Conservation (phyloP, 192 early-diverging fungal species). For the Backusella parvicylindrica region DNA sequence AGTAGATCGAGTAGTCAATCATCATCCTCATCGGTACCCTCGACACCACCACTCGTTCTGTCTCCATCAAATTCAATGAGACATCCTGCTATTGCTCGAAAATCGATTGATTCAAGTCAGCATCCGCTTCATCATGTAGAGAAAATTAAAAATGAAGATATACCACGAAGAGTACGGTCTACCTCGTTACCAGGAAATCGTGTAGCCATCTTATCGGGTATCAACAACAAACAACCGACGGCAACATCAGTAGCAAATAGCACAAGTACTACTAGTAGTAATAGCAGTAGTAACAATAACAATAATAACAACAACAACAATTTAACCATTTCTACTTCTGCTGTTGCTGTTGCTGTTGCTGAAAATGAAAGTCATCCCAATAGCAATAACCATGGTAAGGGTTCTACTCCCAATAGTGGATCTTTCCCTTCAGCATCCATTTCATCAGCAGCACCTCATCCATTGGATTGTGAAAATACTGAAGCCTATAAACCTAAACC, state of each 20-base stretch:
- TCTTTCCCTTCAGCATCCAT: background rate
- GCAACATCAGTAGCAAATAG: background rate
- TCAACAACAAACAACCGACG: background rate
- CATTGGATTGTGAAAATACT: background rate
- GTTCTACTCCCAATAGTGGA: background rate
- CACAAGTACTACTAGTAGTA: background rate
- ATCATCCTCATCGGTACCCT: constrained; percentile 3
- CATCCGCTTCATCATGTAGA: background rate
- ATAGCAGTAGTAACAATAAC: background rate
- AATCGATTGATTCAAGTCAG: background rate
- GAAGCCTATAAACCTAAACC: background rate
- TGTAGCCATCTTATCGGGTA: background rate
- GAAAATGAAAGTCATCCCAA: background rate
- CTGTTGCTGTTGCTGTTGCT: too few relatives aligned
- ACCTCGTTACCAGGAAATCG: constrained; percentile 19
- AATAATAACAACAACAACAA: background rate
- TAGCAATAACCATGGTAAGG: background rate
- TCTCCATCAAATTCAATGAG: constrained; percentile 5
- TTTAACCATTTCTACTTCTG: background rate
- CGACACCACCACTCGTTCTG: background rate
- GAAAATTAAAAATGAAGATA: background rate
- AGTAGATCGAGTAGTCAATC: background rate
- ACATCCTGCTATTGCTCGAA: background rate
- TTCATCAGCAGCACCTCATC: background rate
- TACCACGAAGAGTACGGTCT: background rate